A percentile compares a stretch with the other conserved stretches of the same genome.
phyloP scores from a whole-genome alignment of 78 protist species.

The Tieghemostelium lacteum region DNA sequence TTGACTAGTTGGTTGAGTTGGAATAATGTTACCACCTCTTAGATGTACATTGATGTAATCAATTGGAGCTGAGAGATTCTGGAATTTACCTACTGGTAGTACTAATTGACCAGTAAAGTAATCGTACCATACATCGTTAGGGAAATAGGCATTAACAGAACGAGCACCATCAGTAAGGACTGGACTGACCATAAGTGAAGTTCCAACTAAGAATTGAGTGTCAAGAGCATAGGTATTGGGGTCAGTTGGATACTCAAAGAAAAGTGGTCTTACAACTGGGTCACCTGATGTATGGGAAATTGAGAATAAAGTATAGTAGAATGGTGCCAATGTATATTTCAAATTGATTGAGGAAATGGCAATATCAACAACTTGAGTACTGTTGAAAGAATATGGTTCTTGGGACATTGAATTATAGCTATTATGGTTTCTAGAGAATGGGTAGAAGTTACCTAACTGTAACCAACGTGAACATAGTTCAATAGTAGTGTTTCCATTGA shows the following conservation, averaged over 20 bases:
- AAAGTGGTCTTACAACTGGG: constrained; percentile 82
- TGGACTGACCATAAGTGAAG: constrained; percentile 81
- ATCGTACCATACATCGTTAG: constrained; percentile 81
- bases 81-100: not conserved
- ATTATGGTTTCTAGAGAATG: constrained; percentile 90
- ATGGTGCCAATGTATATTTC: constrained; percentile 70
- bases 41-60: constrained; percentile 64
- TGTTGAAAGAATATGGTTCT: constrained; percentile 86
- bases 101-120: constrained; percentile 21
- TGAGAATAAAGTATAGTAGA: constrained; percentile 76
- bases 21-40: constrained; percentile 64
- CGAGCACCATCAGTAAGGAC: constrained; percentile 76
- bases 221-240: constrained; percentile 65
- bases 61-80: constrained; percentile 54
- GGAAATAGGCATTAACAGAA: constrained; percentile 82
- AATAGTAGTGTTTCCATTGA: constrained; percentile 77
- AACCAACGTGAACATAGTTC: constrained; percentile 92
- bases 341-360: constrained; percentile 32
- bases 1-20: constrained; percentile 39
- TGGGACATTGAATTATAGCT: constrained; percentile 37
- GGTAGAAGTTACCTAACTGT: constrained; percentile 89
- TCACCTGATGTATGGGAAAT: constrained; percentile 16
- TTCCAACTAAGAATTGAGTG: constrained; percentile 85
- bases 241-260: constrained; percentile 81
- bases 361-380: constrained; percentile 52